Percentiles rank a stretch among this genome's conserved stretches.
Evolutionary conservation across 352 stramenopile genomes (phyloP).

Genomic region (Globisporangium heterothallicum): DNA sequence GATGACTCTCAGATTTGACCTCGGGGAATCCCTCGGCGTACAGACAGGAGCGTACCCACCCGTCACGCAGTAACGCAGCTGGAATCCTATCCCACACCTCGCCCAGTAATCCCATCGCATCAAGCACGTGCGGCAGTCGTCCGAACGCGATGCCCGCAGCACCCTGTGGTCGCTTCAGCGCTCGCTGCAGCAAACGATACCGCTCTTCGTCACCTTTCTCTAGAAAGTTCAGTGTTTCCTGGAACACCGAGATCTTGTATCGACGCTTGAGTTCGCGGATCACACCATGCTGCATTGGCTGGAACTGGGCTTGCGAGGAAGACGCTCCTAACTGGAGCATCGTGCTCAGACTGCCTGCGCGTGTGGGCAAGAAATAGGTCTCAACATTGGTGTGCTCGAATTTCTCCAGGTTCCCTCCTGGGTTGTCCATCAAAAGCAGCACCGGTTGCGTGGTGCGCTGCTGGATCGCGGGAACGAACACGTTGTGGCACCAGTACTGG

Average conservation of each 20-base stretch:
- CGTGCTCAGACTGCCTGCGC: constrained; percentile 4
- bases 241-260: constrained; percentile 46
- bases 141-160: constrained; percentile 29
- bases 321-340: neutral
- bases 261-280: constrained; percentile 44
- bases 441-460: constrained; percentile 36
- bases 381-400: constrained; percentile 36
- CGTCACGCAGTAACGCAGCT: constrained; percentile 14
- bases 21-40: neutral
- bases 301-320: constrained; percentile 16
- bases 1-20: neutral
- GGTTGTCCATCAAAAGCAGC: constrained; percentile 41
- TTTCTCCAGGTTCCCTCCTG: constrained; percentile 24
- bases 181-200: constrained; percentile 33
- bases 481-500: constrained; percentile 39
- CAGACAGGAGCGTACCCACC: constrained; percentile 33
- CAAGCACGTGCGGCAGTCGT: constrained; percentile 30
- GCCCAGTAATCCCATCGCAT: constrained; percentile 38
- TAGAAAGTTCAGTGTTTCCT: constrained; percentile 35
- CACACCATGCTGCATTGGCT: constrained; percentile 30
- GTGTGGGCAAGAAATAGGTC: constrained; percentile 34
- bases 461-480: constrained; percentile 43
- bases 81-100: constrained; percentile 33
- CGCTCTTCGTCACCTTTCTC: constrained; percentile 38
- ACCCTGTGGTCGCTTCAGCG: constrained; percentile 27